Evolutionary conservation across 441 rosid genomes (phyloP), one percentile per base, ranked within the genome.

Genomic region (Corymbia citriodora): DNA sequence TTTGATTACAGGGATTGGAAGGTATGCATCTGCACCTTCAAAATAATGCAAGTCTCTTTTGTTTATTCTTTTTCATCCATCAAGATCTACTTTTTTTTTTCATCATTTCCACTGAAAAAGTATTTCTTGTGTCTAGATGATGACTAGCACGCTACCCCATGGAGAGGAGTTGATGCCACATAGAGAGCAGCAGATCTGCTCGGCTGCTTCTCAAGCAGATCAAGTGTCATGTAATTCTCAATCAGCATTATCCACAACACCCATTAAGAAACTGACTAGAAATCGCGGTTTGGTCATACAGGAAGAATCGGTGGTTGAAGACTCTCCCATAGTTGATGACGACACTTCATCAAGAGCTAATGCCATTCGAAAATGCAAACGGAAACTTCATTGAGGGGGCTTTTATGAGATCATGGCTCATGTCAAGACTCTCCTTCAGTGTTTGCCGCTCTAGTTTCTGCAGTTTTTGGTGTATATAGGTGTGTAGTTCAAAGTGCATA

Each of bases 81-180:
- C 55, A 94, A 92, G 92, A 96, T 95, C 91, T 79, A 23, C 52
- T 79, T 15, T 9, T 23, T 25, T 79, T 45, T 45, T 40, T 40
- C 45, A 40, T 29, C n/a, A 7, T 79, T 79, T 45, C 18, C 18
- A 23, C 52, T 0, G 10, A 79, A 45, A 23, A 23, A 45, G 29
- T 40, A 79, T 23, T 79, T 79, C 49, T 36, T 72, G 10, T 23
- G 8, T 79, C 27, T 40, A 95, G 96, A 90, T 92, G 88, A 94
- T 94, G 94, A 92, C n/a, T 91, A 87, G 91, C 25, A n/a, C 33
- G 79, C 93, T 95, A 25, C 91, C 93, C 12, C 88, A 87, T 57
- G 96, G 95, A 16, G 92, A 94, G 91, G 96, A 95, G 91, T 90
- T 95, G 87, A 94, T 95, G 96, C 96, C 95, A 48, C 92, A 92